phyloP scores from a whole-genome alignment of 2,329 filamentous ascomycete species.

The Fusarium metavorans region DNA sequence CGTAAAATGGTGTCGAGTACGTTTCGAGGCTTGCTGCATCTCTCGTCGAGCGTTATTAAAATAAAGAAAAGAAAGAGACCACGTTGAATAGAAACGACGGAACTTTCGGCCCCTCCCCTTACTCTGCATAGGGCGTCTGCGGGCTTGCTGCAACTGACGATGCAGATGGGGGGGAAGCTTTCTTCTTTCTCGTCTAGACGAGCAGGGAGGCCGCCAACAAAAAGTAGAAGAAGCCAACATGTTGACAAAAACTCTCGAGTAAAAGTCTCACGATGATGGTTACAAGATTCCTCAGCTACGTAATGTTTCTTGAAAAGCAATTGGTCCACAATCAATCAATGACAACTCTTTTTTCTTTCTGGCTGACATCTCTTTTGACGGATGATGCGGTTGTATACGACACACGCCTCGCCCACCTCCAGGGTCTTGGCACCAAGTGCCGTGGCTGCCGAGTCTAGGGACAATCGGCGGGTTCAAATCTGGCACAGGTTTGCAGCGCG shows the following conservation, averaged over 20 bases:
- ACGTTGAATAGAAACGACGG: conserved; percentile 9
- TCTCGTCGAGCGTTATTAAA: not conserved
- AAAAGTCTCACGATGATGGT: not conserved
- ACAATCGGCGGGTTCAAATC: conserved; percentile 22
- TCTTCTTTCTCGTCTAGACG: conserved; percentile 21
- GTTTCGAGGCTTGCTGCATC: conserved; percentile 11
- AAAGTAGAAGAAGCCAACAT: not conserved
- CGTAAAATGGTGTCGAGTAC: not conserved
- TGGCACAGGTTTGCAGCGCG: conserved; percentile 8
- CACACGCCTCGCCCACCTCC: conserved; percentile 20
- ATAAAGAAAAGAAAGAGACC: not conserved
- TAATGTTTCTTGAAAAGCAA: not conserved
- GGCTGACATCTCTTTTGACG: conserved; percentile 19
- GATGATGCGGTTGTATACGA: conserved; percentile 44
- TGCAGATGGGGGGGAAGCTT: not conserved
- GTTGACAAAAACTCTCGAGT: not conserved
- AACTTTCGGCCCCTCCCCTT: conserved; percentile 10
- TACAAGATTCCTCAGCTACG: not conserved
- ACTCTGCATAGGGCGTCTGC: conserved; percentile 15
- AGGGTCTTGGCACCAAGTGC: conserved; percentile 46
- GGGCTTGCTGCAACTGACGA: conserved; percentile 12
- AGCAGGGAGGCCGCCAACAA: conserved; percentile 24
- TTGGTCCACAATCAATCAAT: not conserved
- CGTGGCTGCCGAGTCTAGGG: conserved; percentile 45
- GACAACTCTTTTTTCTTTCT: not conserved